Evolutionary conservation across 345 rosid genomes (phyloP), one percentile per base, ranked within the genome.

Genomic region (Acer negundo): DNA sequence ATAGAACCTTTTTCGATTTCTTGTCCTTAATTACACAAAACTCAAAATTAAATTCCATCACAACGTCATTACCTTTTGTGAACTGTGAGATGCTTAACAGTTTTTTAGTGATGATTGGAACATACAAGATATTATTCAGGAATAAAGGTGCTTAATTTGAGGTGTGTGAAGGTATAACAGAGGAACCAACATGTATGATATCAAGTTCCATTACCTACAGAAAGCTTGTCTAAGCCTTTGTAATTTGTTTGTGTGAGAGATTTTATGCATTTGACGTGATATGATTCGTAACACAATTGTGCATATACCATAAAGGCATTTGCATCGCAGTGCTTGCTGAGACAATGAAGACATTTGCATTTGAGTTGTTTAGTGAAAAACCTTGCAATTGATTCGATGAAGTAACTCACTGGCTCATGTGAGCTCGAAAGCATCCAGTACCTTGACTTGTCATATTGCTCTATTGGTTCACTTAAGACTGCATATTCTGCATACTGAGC

Each of bases 201-300:
- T 17, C 16, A 9, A 67, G 51, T 67, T 8, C 28, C 6, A 67
- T 67, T 67, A 40, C 53, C 10, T 8, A 67, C 28, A 2, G 4
- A 4, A 0, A 67, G 9, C 2, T 8, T 2, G 3, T 38, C 53
- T 8, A 3, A 1, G 4, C 53, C 17, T 40, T 8, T 8, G 3
- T 5, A 67, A 1, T n/a, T 0, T 17, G 53, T 2, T 0, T 40
- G 1, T 40, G 44, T 8, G 3, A 13, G 0, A 67, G 53, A 42
- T 40, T 42, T 1, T 40, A 1, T 0, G 42, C 1, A 2, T 40
- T 0, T 2, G 10, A 0, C 0, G 51, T 19, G 0, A 67, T 40
- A 0, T 42, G 70, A 1, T 67, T 40, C 2, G 70, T 67, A 19
- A 7, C 53, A 0, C 70, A 26, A 40, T 26, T 67, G 0, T 67